Conservation (phyloP, 2,329 filamentous ascomycete species). For the Epichloe scottii region DNA sequence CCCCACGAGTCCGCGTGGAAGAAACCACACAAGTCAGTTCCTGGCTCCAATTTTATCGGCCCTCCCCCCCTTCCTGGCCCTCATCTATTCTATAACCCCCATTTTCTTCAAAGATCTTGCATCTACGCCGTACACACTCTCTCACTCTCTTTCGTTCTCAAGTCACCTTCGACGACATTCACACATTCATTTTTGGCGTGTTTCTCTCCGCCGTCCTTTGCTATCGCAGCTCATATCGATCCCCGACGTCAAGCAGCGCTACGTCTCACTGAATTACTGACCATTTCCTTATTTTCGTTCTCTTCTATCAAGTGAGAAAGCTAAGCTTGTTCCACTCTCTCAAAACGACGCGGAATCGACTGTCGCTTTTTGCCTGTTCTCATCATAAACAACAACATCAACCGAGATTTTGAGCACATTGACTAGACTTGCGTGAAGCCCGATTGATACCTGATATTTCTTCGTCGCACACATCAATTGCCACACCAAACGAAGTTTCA, state of each 20-base stretch:
- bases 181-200: conserved; percentile 18
- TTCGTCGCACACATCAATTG: background rate
- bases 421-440: background rate
- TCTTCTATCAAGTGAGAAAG: conserved; percentile 18
- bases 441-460: background rate
- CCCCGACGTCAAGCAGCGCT: conserved; percentile 8
- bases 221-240: conserved; percentile 7
- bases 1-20: background rate
- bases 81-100: conserved; percentile 7
- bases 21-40: conserved; percentile 1
- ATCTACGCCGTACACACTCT: background rate
- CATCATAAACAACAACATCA: background rate
- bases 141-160: background rate
- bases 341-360: conserved; percentile 18
- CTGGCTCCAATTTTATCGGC: conserved; percentile 3
- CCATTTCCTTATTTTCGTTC: conserved; percentile 11
- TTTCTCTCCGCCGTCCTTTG: conserved; percentile 5
- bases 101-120: conserved; percentile 6
- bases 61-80: conserved; percentile 8
- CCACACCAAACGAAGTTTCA: background rate
- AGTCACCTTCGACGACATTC: conserved; percentile 2
- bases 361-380: conserved; percentile 14
- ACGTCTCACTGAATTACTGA: conserved; percentile 6
- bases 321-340: conserved; percentile 18
- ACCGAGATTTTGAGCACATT: background rate